Conservation (phyloP, 2,329 filamentous ascomycete species). For the Drechslera avenae region DNA sequence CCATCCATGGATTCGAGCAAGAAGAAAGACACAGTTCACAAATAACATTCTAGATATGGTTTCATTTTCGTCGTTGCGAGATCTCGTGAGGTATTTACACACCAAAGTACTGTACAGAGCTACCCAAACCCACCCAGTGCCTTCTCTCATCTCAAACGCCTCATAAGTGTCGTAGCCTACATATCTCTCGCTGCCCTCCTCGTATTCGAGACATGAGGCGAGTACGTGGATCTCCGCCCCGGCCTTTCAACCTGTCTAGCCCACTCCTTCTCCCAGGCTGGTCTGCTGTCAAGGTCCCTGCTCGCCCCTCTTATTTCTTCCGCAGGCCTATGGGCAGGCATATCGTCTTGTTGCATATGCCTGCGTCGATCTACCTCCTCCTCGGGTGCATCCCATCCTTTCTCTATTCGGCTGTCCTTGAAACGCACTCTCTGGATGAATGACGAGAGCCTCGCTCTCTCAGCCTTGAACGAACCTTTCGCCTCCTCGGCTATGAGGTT, state of each 20-base stretch:
- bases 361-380: constrained; percentile 21
- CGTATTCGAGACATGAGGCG: not conserved
- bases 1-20: not conserved
- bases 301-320: not conserved
- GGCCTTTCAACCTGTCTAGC: constrained; percentile 19
- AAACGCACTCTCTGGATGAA: constrained; percentile 33
- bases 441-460: constrained; percentile 32
- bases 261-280: constrained; percentile 23
- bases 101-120: constrained; percentile 11
- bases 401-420: constrained; percentile 8
- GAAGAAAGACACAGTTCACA: not conserved
- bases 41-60: too few relatives aligned
- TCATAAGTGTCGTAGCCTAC: constrained; percentile 1
- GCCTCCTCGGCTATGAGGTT: constrained; percentile 39
- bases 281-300: not conserved
- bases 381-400: not conserved
- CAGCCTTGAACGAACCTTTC: constrained; percentile 34
- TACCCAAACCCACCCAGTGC: not conserved
- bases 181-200: not conserved
- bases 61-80: not conserved
- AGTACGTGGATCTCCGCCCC: constrained; percentile 1
- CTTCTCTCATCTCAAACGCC: not conserved
- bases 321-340: not conserved
- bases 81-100: not conserved
- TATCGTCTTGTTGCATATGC: constrained; percentile 9